Evolutionary conservation across 2,329 filamentous ascomycete genomes (phyloP).

Genomic region (Trichophyton mentagrophytes): DNA sequence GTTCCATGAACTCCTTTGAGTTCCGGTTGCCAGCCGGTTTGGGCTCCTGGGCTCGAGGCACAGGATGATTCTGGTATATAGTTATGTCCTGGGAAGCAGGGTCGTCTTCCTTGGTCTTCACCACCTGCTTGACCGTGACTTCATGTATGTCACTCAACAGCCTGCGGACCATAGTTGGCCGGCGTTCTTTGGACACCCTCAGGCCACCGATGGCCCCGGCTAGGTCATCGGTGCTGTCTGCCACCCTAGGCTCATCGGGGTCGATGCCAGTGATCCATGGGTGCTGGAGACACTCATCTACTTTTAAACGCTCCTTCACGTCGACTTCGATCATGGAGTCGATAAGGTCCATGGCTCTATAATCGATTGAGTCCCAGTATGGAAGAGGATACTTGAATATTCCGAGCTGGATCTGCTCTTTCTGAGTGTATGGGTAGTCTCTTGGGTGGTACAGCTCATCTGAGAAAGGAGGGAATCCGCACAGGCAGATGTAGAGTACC

Average conservation of each 20-base stretch:
- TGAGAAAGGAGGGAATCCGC: constrained; percentile 92
- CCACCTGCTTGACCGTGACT: constrained; percentile 44
- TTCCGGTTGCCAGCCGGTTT: constrained; percentile 55
- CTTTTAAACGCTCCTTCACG: constrained; percentile 66
- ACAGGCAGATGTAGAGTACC: constrained; percentile 91
- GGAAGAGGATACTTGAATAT: constrained; percentile 90
- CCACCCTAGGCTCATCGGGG: constrained; percentile 47
- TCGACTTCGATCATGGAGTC: constrained; percentile 90
- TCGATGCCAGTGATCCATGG: constrained; percentile 64
- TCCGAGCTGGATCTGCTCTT: constrained; percentile 79
- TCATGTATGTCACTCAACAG: constrained; percentile 72
- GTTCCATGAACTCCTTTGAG: constrained; percentile 63
- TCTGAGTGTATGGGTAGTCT: constrained; percentile 74
- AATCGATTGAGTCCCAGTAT: constrained; percentile 84
- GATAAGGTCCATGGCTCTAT: constrained; percentile 81
- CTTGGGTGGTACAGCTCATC: constrained; percentile 65
- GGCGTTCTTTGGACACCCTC: constrained; percentile 65
- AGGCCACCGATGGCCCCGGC: constrained; percentile 73
- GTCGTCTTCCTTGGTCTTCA: neutral
- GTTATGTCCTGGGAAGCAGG: neutral
- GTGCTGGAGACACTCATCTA: constrained; percentile 83
- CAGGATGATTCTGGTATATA: neutral
- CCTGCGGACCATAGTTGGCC: constrained; percentile 69
- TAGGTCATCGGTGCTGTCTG: constrained; percentile 83
- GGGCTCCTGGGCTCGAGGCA: constrained; percentile 38